These are phyloP conservation scores for Ophiocordyceps camponoti-saundersi DNA, from an alignment of 2,329 filamentous ascomycete genomes.

Conservation along the genomic window DNA sequence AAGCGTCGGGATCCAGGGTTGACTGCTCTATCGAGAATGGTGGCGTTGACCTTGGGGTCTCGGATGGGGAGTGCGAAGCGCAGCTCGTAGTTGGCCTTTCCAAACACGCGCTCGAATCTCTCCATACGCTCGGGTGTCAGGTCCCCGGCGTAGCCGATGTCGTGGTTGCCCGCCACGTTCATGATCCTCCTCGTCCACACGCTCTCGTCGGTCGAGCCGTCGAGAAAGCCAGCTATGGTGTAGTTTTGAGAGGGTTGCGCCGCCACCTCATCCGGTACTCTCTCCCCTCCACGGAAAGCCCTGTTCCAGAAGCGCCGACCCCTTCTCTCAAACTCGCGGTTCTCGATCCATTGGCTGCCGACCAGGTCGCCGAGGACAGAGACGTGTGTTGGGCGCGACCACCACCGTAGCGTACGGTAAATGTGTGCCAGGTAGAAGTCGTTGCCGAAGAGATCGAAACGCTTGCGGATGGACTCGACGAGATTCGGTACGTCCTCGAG, in stretches of 20 bases:
- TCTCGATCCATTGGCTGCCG: constrained; percentile 86
- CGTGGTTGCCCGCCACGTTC: constrained; percentile 88
- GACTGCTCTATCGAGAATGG: constrained; percentile 21
- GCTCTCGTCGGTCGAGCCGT: constrained; percentile 22
- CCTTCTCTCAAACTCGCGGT: constrained; percentile 65
- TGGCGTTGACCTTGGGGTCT: constrained; percentile 19
- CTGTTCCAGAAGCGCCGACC: constrained; percentile 63
- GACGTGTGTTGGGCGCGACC: constrained; percentile 70
- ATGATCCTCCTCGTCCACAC: constrained; percentile 65
- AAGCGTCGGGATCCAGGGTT: constrained; percentile 31
- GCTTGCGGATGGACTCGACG: constrained; percentile 55
- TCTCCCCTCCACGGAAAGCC: constrained; percentile 53
- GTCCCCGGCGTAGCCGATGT: constrained; percentile 91
- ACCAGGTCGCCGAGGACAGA: constrained; percentile 81
- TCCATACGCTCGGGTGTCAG: constrained; percentile 57
- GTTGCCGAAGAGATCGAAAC: constrained; percentile 78
- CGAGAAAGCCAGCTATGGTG: constrained; percentile 30
- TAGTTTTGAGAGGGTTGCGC: constrained; percentile 30
- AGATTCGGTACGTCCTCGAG: constrained; percentile 53
- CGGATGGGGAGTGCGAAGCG: constrained; percentile 45
- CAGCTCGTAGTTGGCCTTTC: constrained; percentile 80
- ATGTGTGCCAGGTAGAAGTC: constrained; percentile 91
- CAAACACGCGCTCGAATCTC: constrained; percentile 74
- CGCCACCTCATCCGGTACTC: constrained; percentile 41
- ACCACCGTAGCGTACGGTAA: constrained; percentile 71